Evolutionary conservation across 208 protist species (phyloP), one percentile per base, ranked within the genome.

Genomic region (Trypanosoma lewisi): DNA sequence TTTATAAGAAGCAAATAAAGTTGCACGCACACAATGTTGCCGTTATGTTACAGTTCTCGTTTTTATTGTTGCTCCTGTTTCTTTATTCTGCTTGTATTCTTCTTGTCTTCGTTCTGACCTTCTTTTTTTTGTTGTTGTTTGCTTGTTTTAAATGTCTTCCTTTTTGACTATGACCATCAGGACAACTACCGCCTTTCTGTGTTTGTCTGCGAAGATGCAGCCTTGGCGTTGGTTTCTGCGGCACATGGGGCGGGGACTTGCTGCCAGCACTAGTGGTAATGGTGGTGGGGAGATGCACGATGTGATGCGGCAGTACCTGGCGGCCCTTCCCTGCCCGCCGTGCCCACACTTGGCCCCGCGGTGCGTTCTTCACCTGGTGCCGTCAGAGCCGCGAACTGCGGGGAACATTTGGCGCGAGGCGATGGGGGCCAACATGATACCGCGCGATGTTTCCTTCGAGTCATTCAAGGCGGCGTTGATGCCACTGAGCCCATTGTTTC

Each of bases 351-450:
- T 67, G 17, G 58, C 59, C n/a, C 52, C 51, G 9, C 34, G 42
- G 27, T 19, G 50, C 37, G 11, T 67, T 21, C 58, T 73, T 59
- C 27, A 23, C 27, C 4, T 66, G 0, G 28, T 73, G 21, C 67
- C 67, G 3, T 21, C 16, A 2, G 21, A 42, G 19, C 51, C 67
- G 30, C 41, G 21, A 23, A 16, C 67, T 1, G 52, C 41, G 27
- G 31, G n/a, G 12, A 11, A 14, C n/a, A 66, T 73, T 37, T 73
- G 67, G 67, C 59, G 25, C 14, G 28, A 61, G 23, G 58, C 59
- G 11, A 25, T 55, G 21, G n/a, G 39, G 23, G 19, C 44, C 9
- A 52, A 44, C 9, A 39, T 52, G 42, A 12, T 73, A 28, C 59
- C 67, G n/a, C 17, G 2, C 1, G 41, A 42, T 21, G 19, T 66